Evolutionary conservation across 1,139 yeast genomes (phyloP).

Genomic region (Protomyces inouyei): DNA sequence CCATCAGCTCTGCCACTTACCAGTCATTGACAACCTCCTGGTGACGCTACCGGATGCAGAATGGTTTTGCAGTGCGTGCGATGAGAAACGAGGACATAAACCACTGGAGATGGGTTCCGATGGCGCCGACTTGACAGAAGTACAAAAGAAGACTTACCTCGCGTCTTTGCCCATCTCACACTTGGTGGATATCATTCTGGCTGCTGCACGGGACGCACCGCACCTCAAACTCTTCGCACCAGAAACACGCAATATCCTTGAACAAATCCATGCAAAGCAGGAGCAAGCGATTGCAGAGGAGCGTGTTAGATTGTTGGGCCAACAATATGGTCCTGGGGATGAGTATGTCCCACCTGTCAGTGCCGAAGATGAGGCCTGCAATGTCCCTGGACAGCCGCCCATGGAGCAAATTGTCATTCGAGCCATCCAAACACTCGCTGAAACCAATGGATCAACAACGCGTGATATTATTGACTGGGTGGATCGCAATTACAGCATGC

Average conservation of each 20-base stretch:
- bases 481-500: neutral
- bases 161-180: slow-evolving; percentile 43
- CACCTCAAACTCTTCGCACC: slow-evolving; percentile 33
- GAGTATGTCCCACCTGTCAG: slow-evolving; percentile 4
- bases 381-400: neutral
- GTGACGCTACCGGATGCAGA: slow-evolving; percentile 46
- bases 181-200: slow-evolving; percentile 42
- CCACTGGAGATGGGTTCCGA: slow-evolving; percentile 43
- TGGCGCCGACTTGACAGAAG: slow-evolving; percentile 41
- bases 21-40: slow-evolving; percentile 43
- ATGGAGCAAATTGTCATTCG: neutral
- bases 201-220: slow-evolving; percentile 32
- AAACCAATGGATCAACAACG: neutral
- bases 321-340: slow-evolving; percentile 14
- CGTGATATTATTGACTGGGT: neutral
- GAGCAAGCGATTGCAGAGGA: slow-evolving; percentile 22
- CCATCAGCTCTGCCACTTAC: slow-evolving; percentile 46
- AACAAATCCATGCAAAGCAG: slow-evolving; percentile 24
- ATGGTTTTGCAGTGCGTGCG: slow-evolving; percentile 46
- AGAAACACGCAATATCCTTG: slow-evolving; percentile 27
- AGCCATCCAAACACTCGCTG: neutral
- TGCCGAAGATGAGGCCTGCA: neutral
- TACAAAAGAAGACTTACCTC: slow-evolving; percentile 43
- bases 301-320: slow-evolving; percentile 3
- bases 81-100: slow-evolving; percentile 40